phyloP scores from a whole-genome alignment of 805 yeast genomes.

The Groenewaldozyma salmanticensis region DNA sequence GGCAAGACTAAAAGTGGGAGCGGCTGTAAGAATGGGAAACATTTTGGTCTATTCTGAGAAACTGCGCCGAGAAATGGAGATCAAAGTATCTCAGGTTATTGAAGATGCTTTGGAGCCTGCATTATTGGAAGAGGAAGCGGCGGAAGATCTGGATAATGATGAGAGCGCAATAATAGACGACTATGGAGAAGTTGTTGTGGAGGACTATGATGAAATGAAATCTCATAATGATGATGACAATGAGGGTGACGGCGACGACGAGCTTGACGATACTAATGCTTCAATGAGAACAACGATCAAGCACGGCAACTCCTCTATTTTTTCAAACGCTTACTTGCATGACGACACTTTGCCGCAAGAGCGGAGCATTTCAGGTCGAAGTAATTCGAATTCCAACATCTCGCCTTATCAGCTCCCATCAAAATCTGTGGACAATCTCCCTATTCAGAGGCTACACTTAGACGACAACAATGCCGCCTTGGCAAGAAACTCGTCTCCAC shows the following conservation, averaged over 20 bases:
- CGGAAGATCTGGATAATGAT: constrained; percentile 19
- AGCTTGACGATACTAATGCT: not conserved
- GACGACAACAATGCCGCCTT: constrained; percentile 7
- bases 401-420: constrained; percentile 14
- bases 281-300: not conserved
- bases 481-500: constrained; percentile 3
- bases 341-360: constrained; percentile 33
- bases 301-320: constrained; percentile 21
- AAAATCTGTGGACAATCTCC: constrained; percentile 1
- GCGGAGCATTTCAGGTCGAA: constrained; percentile 1
- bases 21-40: constrained; percentile 61
- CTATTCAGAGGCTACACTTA: constrained; percentile 6
- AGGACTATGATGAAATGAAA: constrained; percentile 18
- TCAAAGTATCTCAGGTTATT: constrained; percentile 52
- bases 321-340: constrained; percentile 34
- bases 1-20: constrained; percentile 56
- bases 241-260: constrained; percentile 17
- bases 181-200: constrained; percentile 11
- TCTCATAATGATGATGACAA: constrained; percentile 18
- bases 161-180: constrained; percentile 8
- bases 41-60: constrained; percentile 65
- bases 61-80: constrained; percentile 71
- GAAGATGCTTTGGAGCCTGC: constrained; percentile 49
- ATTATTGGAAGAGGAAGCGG: constrained; percentile 17
- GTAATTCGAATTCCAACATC: constrained; percentile 5